Base-by-base conservation (phyloP, 169 alveolate species). In the Plasmodium inui region DNA sequence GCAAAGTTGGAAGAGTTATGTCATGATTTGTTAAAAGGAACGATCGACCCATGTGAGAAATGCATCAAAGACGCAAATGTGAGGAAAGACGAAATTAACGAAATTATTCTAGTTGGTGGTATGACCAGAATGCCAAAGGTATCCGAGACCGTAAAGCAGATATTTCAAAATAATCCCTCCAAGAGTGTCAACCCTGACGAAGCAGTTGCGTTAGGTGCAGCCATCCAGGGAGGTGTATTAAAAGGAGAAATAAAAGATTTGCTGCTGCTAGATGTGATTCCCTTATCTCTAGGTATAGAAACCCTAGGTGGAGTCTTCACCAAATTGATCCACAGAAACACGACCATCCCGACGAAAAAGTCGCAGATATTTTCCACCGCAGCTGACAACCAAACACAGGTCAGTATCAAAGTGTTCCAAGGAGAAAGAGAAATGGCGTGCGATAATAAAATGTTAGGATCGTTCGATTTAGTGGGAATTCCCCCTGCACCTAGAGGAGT, bases 201-300 rank as follows among this genome's bases (percentile, higher is more conserved):
- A 95, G 99, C 99, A 53, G 99, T 99, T 67, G 99, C 99, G 39
- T 96, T 97, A 98, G 99, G 99, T 41, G 99, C 99, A 53, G 99
- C 99, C 32, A 98, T 99, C 85, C 99, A 99, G 97, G 99, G 99
- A 8, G 95, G 95, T 44, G 99, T 98, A 9, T 97, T 98, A 82
- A 98, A 98, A 95, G 99, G 99, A 78, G 99, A 98, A 72, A 98
- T 99, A 92, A 98, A 99, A 97, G 99, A 99, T 86, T 96, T 99
- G 71, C 97, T 99, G 34, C 96, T 99, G 57, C 97, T 99, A 94
- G 99, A 99, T 94, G 99, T 99, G 70, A 97, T 98, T 57, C 99
- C 99, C 10, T 97, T 98, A 39, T 98, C 99, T 50, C 96, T 98
- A 41, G 99, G 99, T 82, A 98, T 99, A 46, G 99, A 99, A 96